Evolutionary conservation across 2,329 filamentous ascomycete genomes (phyloP).

Genomic region (Ceratocystis albifundus): DNA sequence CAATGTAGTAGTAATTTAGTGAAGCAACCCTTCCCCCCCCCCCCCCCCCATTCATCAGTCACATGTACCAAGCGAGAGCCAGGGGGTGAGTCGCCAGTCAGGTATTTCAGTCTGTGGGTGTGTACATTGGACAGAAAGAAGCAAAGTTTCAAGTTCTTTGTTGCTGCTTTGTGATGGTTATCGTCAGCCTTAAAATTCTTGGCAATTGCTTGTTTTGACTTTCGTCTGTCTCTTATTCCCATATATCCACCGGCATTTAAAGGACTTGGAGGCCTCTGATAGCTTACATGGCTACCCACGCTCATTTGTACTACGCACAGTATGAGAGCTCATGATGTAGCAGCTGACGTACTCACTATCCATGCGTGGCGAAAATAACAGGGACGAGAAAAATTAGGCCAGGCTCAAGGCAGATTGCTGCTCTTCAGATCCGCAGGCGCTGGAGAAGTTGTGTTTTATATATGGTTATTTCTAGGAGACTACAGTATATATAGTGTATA

Average conservation of each 20-base stretch:
- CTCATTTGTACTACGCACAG: neutral
- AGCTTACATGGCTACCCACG: neutral
- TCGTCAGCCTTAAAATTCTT: constrained; percentile 7
- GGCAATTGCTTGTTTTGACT: neutral
- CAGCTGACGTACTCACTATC: neutral
- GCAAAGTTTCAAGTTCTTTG: neutral
- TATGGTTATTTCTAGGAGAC: neutral
- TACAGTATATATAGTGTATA: no score
- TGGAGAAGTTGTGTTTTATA: neutral
- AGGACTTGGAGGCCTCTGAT: neutral
- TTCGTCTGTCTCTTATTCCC: neutral
- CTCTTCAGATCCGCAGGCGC: neutral
- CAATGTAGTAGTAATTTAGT: neutral
- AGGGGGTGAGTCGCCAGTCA: neutral
- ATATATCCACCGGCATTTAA: neutral
- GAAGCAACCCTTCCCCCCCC: no score
- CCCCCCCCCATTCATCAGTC: neutral
- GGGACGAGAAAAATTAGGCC: neutral
- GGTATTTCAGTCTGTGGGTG: neutral
- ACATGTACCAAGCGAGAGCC: neutral
- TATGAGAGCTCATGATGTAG: neutral
- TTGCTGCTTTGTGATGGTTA: neutral
- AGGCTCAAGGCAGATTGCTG: neutral
- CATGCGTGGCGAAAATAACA: neutral
- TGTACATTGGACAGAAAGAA: neutral